Evolutionary conservation across 768 basidiomycete species (phyloP), one percentile per base, ranked within the genome.

Genomic region (Coprinopsis sp.): DNA sequence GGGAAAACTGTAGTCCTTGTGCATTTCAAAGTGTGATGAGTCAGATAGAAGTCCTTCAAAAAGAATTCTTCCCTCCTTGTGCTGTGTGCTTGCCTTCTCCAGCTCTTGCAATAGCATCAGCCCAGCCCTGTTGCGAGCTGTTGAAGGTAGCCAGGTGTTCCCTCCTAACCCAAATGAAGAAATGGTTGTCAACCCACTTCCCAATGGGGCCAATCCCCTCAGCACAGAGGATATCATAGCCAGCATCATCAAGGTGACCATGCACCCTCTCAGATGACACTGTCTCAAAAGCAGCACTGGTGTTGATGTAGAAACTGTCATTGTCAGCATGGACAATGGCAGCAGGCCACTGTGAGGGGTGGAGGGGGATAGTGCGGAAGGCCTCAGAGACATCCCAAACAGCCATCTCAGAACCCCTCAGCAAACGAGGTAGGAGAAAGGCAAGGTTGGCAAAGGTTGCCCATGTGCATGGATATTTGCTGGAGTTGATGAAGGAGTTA

Each of bases 121-220:
- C n/a, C n/a, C n/a, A n/a, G n/a, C n/a, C n/a, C n/a, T n/a, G n/a
- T n/a, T n/a, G n/a, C n/a, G n/a, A n/a, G n/a, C n/a, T n/a, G n/a
- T n/a, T n/a, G n/a, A n/a, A n/a, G 0, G 67, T n/a, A n/a, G n/a
- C n/a, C n/a, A n/a, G n/a, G n/a, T n/a, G n/a, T n/a, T n/a, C n/a
- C n/a, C n/a, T n/a, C n/a, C n/a, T n/a, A n/a, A n/a, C n/a, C n/a
- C n/a, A n/a, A n/a, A n/a, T n/a, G n/a, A n/a, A n/a, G n/a, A n/a
- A n/a, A n/a, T n/a, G n/a, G 36, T 37, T 19, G 36, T 37, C 36
- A 37, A 37, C 36, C 36, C 36, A 37, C 36, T 37, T 37, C 7
- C 14, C 21, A 18, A 37, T 18, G 7, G 36, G 36, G 18, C 36
- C 36, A 12, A 37, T 37, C 7, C 36, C 36, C 18, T 19, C 14